A percentile compares a stretch with the other conserved stretches of the same genome.
Conservation (phyloP, 2,329 filamentous ascomycete species). For the Phialophora expanda region DNA sequence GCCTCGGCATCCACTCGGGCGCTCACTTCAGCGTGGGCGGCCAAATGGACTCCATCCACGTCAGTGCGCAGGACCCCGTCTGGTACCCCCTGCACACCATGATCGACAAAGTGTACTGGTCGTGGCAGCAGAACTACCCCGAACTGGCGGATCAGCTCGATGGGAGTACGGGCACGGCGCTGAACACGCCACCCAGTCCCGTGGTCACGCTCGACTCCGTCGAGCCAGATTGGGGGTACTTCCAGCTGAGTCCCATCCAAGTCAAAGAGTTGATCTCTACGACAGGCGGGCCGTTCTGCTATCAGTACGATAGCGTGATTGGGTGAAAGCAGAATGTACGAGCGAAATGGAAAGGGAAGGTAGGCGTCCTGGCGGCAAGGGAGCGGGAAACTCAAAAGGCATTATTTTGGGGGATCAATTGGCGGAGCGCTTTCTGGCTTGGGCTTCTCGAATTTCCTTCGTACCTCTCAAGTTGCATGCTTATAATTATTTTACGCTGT, state of each 20-base stretch:
- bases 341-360: neutral
- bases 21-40: conserved; percentile 40
- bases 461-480: neutral
- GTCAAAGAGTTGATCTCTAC: conserved; percentile 39
- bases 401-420: neutral
- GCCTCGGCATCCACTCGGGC: conserved; percentile 39
- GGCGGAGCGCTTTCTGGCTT: neutral
- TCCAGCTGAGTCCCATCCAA: conserved; percentile 29
- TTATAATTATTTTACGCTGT: neutral
- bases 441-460: conserved; percentile 7
- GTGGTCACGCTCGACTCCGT: conserved; percentile 38
- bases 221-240: conserved; percentile 38
- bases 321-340: neutral
- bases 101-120: conserved; percentile 38
- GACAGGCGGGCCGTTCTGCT: conserved; percentile 40
- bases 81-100: conserved; percentile 40
- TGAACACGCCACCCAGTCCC: conserved; percentile 36
- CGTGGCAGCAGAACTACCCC: conserved; percentile 39
- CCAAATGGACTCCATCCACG: conserved; percentile 39
- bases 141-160: conserved; percentile 32
- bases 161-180: conserved; percentile 37
- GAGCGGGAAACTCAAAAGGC: too few species aligned
- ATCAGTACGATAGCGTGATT: conserved; percentile 36
- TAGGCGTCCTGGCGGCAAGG: neutral
- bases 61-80: conserved; percentile 39